These are phyloP conservation scores for Quercus dentata DNA, from an alignment of 306 rosid genomes.

Conservation along the genomic window DNA sequence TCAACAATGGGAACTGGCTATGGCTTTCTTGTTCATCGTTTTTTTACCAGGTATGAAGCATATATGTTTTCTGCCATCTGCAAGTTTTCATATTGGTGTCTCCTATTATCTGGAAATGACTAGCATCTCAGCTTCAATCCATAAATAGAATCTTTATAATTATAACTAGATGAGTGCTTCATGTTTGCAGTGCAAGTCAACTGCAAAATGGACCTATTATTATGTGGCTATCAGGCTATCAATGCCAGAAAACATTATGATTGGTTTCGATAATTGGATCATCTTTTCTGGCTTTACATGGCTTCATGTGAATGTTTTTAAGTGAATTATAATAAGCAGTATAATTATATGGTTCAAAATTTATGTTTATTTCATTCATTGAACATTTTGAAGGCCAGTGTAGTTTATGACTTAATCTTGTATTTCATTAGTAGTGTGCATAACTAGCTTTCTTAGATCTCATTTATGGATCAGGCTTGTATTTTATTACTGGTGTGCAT, in stretches of 20 bases:
- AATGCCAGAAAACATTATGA: not conserved
- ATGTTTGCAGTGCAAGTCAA: not conserved
- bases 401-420: not conserved
- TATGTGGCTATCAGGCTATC: not conserved
- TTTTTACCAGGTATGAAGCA: constrained; percentile 75
- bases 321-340: not conserved
- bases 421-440: too few relatives aligned
- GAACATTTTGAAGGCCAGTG: not conserved
- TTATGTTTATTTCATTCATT: not conserved
- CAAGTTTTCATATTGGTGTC: not conserved
- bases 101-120: constrained; percentile 12
- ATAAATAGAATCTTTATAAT: not conserved
- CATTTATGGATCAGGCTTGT: not conserved
- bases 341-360: not conserved
- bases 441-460: too few relatives aligned
- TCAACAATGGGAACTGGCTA: constrained; percentile 93
- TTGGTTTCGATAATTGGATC: not conserved
- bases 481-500: not conserved
- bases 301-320: not conserved
- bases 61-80: not conserved
- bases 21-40: constrained; percentile 97
- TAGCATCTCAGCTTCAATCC: constrained; percentile 4
- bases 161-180: not conserved
- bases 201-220: not conserved
- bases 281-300: not conserved